Percentiles rank a stretch among this genome's conserved stretches.
These are phyloP conservation scores for Jatropha podagrica DNA, from an alignment of 441 rosid species.

Conservation along the genomic window DNA sequence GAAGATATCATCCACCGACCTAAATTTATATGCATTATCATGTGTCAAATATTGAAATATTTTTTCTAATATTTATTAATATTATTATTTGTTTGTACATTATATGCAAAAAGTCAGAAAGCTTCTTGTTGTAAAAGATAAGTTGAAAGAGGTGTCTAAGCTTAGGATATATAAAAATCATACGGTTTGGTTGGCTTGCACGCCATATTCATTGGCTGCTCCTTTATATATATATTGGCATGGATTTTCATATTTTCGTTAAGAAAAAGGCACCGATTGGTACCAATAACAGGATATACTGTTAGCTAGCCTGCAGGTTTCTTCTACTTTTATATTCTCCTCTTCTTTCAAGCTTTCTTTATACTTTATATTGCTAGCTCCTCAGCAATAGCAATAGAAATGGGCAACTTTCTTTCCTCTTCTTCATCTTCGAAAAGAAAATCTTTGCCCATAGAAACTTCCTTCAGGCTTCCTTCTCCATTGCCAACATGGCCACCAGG, in stretches of 20 bases:
- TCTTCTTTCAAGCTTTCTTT: neutral
- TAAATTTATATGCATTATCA: too few relatives aligned
- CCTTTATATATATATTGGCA: neutral
- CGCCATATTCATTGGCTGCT: neutral
- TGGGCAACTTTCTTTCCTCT: constrained; percentile 52
- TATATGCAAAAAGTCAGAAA: neutral
- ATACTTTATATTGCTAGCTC: neutral
- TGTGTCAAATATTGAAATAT: too few relatives aligned
- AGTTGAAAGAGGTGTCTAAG: neutral
- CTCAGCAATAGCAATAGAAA: constrained; percentile 20
- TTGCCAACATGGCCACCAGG: constrained; percentile 67
- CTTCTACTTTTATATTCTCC: neutral
- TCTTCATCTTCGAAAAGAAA: constrained; percentile 23
- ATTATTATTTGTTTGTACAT: too few relatives aligned
- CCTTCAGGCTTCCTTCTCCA: constrained; percentile 68
- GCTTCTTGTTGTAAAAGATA: neutral
- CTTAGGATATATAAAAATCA: too few relatives aligned
- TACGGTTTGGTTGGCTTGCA: constrained; percentile 2
- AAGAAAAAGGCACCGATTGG: neutral
- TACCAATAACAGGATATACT: neutral
- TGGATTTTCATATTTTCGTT: neutral
- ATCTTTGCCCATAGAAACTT: constrained; percentile 47
- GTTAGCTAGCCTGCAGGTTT: neutral
- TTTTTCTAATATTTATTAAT: too few relatives aligned
- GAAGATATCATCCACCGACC: too few relatives aligned